Conservation (phyloP, 1,284 basidiomycete genomes). For the Fomitopsis schrenkii region DNA sequence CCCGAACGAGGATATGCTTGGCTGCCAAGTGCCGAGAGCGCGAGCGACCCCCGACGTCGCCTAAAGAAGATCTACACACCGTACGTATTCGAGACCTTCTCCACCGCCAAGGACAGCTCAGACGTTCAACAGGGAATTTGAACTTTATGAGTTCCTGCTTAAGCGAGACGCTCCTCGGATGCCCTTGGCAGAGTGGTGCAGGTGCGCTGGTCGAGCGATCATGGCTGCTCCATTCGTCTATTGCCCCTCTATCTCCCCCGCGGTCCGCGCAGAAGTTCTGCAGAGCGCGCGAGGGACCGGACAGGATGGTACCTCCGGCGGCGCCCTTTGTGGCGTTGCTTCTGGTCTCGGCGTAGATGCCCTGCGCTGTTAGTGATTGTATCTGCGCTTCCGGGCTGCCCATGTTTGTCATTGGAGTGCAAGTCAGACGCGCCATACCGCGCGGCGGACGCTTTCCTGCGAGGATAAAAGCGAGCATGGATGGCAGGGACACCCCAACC, state of each 20-base stretch:
- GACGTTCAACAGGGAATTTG: not conserved
- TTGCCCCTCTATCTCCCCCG: constrained; percentile 4
- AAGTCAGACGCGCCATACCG: not conserved
- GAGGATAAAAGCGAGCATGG: not conserved
- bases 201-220: constrained; percentile 1
- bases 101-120: not conserved
- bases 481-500: not conserved
- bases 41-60: not conserved
- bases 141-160: not conserved
- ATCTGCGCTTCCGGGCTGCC: not conserved
- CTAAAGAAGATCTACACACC: not conserved
- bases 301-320: not conserved
- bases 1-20: not conserved
- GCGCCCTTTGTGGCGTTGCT: not conserved
- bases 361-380: not conserved
- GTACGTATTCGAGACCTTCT: not conserved
- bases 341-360: not conserved
- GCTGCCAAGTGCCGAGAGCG: not conserved
- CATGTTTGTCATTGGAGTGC: not conserved
- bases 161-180: not conserved
- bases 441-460: not conserved
- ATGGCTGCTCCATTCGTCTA: not conserved
- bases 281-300: not conserved
- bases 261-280: not conserved
- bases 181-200: not conserved